These are phyloP conservation scores for Hortaea werneckii DNA, from an alignment of 2,329 filamentous ascomycete species.

Conservation along the genomic window DNA sequence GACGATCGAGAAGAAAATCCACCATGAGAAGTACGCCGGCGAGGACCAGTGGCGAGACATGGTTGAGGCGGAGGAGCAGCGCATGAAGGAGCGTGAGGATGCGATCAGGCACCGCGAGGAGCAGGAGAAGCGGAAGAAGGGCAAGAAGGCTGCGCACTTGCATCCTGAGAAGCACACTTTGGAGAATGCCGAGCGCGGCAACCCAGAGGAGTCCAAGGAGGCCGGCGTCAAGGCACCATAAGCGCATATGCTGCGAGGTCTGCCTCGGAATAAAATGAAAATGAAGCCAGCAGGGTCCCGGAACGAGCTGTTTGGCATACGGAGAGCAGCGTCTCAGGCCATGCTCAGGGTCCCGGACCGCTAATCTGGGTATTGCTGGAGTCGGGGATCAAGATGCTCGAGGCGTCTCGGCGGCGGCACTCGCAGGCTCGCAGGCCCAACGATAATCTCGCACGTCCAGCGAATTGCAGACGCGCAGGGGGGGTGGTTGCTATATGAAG, in stretches of 20 bases:
- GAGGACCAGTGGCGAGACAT: slow-evolving; percentile 94
- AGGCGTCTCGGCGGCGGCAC: no score
- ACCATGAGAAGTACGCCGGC: slow-evolving; percentile 76
- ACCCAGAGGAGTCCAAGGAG: slow-evolving; percentile 9
- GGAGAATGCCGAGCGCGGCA: slow-evolving; percentile 3
- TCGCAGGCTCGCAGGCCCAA: no score
- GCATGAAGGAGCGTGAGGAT: slow-evolving; percentile 41
- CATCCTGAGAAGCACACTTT: slow-evolving; percentile 3
- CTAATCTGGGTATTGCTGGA: no score
- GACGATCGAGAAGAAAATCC: slow-evolving; percentile 75
- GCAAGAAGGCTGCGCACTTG: slow-evolving; percentile 6
- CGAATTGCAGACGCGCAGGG: no score
- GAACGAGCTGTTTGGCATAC: no score
- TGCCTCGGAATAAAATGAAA: no score
- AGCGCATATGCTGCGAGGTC: neutral
- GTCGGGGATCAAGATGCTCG: no score
- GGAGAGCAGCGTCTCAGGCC: no score
- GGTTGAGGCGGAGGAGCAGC: slow-evolving; percentile 67
- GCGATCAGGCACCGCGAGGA: slow-evolving; percentile 22
- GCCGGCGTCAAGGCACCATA: slow-evolving; percentile 11
- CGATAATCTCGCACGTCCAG: no score
- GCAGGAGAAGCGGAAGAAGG: slow-evolving; percentile 13
- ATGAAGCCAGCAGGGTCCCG: no score
- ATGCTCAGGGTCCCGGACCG: no score
- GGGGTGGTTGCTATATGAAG: no score